Conservation (phyloP, 768 basidiomycete genomes). For the Rhizopogon vulgaris region DNA sequence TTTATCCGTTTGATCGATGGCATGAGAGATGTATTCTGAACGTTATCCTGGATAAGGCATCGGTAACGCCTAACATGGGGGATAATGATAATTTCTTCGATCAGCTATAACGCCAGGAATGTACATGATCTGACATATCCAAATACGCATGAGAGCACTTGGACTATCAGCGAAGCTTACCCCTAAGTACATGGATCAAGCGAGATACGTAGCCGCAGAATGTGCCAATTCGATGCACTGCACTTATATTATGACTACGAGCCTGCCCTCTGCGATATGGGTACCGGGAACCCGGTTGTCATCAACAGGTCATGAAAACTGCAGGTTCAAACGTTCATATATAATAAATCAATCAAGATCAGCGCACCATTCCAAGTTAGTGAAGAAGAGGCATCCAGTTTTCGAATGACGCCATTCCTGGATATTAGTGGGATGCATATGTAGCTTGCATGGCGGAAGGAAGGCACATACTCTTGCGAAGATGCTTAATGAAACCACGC, state of each 20-base stretch:
- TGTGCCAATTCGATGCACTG: neutral
- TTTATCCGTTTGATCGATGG: neutral
- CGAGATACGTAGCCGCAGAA: neutral
- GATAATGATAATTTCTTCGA: neutral
- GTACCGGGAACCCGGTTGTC: neutral
- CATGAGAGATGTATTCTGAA: neutral
- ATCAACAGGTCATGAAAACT: neutral
- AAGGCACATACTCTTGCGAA: too few species aligned
- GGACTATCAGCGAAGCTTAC: neutral
- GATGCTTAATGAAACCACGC: too few species aligned
- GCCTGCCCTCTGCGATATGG: neutral
- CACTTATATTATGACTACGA: neutral
- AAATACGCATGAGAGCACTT: neutral
- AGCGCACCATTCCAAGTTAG: neutral
- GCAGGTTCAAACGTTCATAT: neutral
- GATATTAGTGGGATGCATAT: neutral
- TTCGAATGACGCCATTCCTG: neutral
- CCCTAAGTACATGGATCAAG: neutral
- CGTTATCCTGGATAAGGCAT: neutral
- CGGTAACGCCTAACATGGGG: neutral
- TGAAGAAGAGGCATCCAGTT: neutral
- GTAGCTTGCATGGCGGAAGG: neutral
- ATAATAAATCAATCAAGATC: neutral
- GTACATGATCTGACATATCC: neutral
- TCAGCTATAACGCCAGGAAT: neutral